Conservation (phyloP, 2,329 filamentous ascomycete species). For the Geosmithia putterillii region DNA sequence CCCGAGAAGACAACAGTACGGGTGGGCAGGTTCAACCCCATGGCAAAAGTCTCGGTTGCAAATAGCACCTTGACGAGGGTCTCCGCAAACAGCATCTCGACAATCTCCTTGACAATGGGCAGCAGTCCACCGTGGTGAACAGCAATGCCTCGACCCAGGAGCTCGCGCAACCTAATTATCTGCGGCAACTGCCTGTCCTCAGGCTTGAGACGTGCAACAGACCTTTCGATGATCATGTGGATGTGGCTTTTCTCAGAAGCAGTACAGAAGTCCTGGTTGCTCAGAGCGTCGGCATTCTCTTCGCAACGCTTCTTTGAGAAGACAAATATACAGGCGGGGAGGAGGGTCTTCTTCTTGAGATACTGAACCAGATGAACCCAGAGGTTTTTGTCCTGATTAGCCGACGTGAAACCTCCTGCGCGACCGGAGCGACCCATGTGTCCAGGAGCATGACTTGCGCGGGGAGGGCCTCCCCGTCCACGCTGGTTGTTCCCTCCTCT, state of each 20-base stretch:
- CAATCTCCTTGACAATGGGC: slow-evolving; percentile 94
- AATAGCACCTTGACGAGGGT: slow-evolving; percentile 95
- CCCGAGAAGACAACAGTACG: slow-evolving; percentile 96
- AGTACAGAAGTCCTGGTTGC: slow-evolving; percentile 90
- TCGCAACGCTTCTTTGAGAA: slow-evolving; percentile 98
- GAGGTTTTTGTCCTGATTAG: slow-evolving; percentile 87
- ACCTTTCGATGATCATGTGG: slow-evolving; percentile 96
- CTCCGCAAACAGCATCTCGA: slow-evolving; percentile 91
- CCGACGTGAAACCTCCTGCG: slow-evolving; percentile 74
- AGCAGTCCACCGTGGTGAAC: slow-evolving; percentile 92
- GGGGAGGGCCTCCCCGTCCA: slow-evolving; percentile 37
- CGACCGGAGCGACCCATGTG: slow-evolving; percentile 86
- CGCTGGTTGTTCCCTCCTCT: slow-evolving; percentile 40
- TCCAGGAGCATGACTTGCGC: slow-evolving; percentile 53
- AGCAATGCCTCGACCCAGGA: slow-evolving; percentile 79
- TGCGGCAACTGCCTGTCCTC: slow-evolving; percentile 88
- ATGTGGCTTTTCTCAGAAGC: slow-evolving; percentile 91
- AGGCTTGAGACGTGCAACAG: slow-evolving; percentile 77
- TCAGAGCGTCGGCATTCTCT: slow-evolving; percentile 89
- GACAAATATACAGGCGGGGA: slow-evolving; percentile 94
- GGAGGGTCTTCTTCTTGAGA: slow-evolving; percentile 71
- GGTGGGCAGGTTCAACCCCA: slow-evolving; percentile 93
- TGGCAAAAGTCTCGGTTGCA: slow-evolving; percentile 95
- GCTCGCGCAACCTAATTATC: slow-evolving; percentile 74
- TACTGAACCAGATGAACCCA: slow-evolving; percentile 96